Evolutionary conservation across 345 rosid genomes (phyloP).

Genomic region (Salix viminalis): DNA sequence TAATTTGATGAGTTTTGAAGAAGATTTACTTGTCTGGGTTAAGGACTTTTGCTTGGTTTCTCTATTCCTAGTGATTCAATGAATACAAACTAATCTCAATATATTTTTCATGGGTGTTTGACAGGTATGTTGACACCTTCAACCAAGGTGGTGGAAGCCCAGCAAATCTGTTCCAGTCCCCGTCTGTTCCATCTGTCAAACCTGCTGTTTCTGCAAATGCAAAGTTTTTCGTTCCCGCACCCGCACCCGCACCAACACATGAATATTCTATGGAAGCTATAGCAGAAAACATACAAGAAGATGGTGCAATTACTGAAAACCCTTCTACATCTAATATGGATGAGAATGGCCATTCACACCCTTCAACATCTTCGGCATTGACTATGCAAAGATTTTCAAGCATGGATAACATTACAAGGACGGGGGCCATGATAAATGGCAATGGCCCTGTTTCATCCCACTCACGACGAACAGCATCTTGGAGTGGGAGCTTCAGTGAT

Average conservation of each 20-base stretch:
- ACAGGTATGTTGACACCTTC: conserved; percentile 83
- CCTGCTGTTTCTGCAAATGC: conserved; percentile 63
- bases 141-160: conserved; percentile 56
- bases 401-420: conserved; percentile 52
- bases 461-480: conserved; percentile 73
- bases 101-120: conserved; percentile 1
- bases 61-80: neutral
- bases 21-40: neutral
- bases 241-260: conserved; percentile 40
- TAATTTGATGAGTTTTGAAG: neutral
- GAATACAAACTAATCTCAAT: neutral
- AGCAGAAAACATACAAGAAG: conserved; percentile 46
- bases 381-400: conserved; percentile 65
- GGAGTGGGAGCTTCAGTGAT: conserved; percentile 69
- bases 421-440: conserved; percentile 21
- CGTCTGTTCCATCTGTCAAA: conserved; percentile 58
- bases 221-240: conserved; percentile 77
- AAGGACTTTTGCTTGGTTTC: neutral
- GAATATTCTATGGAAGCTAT: conserved; percentile 48
- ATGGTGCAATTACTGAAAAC: conserved; percentile 32
- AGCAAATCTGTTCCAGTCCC: conserved; percentile 61
- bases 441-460: conserved; percentile 25
- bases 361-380: conserved; percentile 37
- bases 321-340: conserved; percentile 36
- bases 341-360: conserved; percentile 25